phyloP scores from a whole-genome alignment of 2,329 filamentous ascomycete genomes.

The Alternaria consortialis region DNA sequence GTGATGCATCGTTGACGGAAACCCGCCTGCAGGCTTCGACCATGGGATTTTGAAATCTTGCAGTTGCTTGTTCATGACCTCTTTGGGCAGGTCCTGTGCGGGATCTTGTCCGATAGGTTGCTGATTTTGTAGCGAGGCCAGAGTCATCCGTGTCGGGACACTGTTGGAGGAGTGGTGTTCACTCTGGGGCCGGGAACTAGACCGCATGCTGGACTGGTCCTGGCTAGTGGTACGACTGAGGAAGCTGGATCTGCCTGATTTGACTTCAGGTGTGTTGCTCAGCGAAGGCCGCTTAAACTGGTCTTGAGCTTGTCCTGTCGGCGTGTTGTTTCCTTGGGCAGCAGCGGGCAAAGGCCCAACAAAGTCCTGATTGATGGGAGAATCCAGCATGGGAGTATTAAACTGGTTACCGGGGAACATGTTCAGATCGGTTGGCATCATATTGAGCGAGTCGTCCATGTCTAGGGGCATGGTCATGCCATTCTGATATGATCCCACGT shows the following conservation, averaged over 20 bases:
- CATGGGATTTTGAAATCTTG: slow-evolving; percentile 38
- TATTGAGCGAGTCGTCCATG: slow-evolving; percentile 50
- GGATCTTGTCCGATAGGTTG: slow-evolving; percentile 35
- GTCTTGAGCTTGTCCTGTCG: slow-evolving; percentile 39
- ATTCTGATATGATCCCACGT: slow-evolving; percentile 55
- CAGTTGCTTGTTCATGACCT: slow-evolving; percentile 30
- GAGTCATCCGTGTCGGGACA: slow-evolving; percentile 35
- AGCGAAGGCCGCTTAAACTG: slow-evolving; percentile 37
- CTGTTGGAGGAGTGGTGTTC: slow-evolving; percentile 35
- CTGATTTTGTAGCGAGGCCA: slow-evolving; percentile 37
- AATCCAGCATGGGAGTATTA: slow-evolving; percentile 51
- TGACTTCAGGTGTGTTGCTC: slow-evolving; percentile 41
- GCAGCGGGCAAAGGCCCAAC: slow-evolving; percentile 42
- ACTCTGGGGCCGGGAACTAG: slow-evolving; percentile 35
- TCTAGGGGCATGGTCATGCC: slow-evolving; percentile 56
- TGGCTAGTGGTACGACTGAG: slow-evolving; percentile 40
- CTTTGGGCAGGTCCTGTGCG: slow-evolving; percentile 31
- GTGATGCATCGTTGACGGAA: slow-evolving; percentile 55
- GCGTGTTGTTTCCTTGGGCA: slow-evolving; percentile 37
- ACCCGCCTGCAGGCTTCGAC: slow-evolving; percentile 49
- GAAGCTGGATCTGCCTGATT: slow-evolving; percentile 31
- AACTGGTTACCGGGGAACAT: slow-evolving; percentile 54
- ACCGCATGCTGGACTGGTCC: slow-evolving; percentile 37
- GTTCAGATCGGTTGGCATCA: slow-evolving; percentile 50
- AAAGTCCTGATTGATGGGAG: slow-evolving; percentile 52